Base-by-base conservation (phyloP, 768 basidiomycete genomes). In the Russula compacta region DNA sequence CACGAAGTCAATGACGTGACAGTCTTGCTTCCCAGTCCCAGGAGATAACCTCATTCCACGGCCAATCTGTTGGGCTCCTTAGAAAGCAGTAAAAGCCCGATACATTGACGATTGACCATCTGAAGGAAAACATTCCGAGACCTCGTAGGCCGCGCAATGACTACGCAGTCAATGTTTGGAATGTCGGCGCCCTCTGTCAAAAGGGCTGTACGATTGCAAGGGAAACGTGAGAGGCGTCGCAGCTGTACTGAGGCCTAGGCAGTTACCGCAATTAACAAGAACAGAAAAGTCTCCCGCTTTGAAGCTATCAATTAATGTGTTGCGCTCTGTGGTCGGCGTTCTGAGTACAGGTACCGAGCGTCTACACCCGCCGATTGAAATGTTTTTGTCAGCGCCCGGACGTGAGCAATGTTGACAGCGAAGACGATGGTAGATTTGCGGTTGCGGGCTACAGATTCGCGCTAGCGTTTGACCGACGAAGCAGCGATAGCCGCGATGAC, bases 151-250 rank as follows among this genome's bases (percentile, higher is more conserved):
- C 92, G 79, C 15, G 89, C 92, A 19, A 98, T 75, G 38, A 98
- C 71, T 9, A 98, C 81, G 64, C 94, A 97, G 68, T 98, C 95
- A 57, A 97, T 88, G 61, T 90, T 91, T 2, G 95, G 95, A 54
- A 98, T 92, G 75, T 98, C 95, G 19, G 93, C 84, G 4, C 94
- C 94, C 75, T 97, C 94, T 1, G 93, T 95, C 64, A 97, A 76
- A 51, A 97, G 88, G 21, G 92, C 92, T 87, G 55, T 36, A 47
- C 0, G 42, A 43, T 10, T 32, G 33, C 9, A 52, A 48, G 39
- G 10, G 9, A 43, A 59, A 43, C 38, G 12, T 40, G 38, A 52
- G 19, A 10, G 4, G 12, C 58, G 49, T 59, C 60, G 35, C 11
- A 9, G 47, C 52, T 4, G 46, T 49, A 54, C 9, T 3, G 33